phyloP scores from a whole-genome alignment of 495 filamentous ascomycete genomes.

The Emericellopsis terricola region DNA sequence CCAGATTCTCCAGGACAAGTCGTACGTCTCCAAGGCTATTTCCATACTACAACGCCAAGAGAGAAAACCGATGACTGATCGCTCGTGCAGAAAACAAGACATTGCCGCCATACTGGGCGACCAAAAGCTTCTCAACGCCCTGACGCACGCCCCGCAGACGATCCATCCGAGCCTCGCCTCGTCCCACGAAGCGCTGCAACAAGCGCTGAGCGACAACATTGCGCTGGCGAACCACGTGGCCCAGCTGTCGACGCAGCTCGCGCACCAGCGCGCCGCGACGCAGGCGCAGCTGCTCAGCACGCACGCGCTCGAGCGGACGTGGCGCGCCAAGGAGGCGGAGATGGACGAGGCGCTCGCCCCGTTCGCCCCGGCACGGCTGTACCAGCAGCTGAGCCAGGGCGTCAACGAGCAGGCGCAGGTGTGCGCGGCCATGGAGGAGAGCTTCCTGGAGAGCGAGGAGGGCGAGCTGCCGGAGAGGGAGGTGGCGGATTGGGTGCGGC shows the following conservation, averaged over 20 bases:
- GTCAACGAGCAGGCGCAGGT: slow-evolving; percentile 72
- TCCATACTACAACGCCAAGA: not conserved
- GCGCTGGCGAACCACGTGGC: slow-evolving; percentile 41
- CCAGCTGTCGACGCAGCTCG: slow-evolving; percentile 40
- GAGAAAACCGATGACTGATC: not conserved
- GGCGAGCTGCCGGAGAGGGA: slow-evolving; percentile 51
- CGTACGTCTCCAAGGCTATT: slow-evolving; percentile 25
- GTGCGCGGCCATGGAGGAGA: slow-evolving; percentile 70
- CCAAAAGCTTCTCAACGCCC: slow-evolving; percentile 39
- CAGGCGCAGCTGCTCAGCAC: slow-evolving; percentile 70
- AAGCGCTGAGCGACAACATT: slow-evolving; percentile 49
- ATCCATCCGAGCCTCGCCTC: slow-evolving; percentile 41
- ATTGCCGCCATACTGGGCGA: slow-evolving; percentile 46
- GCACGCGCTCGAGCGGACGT: slow-evolving; percentile 75
- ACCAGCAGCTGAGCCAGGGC: slow-evolving; percentile 54
- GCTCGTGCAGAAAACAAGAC: slow-evolving; percentile 31
- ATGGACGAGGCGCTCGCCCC: slow-evolving; percentile 74
- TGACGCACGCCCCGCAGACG: slow-evolving; percentile 44
- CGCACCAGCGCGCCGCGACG: slow-evolving; percentile 41
- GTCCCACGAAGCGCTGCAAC: slow-evolving; percentile 33
- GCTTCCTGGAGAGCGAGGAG: slow-evolving; percentile 47
- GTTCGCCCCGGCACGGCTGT: slow-evolving; percentile 70
- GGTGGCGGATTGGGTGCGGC: slow-evolving; percentile 61
- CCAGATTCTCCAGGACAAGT: slow-evolving; percentile 50
- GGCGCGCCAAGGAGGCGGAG: slow-evolving; percentile 70